A percentile compares a stretch with the other conserved stretches of the same genome.
Conservation (phyloP, 768 basidiomycete genomes). For the Ramaria sp. region DNA sequence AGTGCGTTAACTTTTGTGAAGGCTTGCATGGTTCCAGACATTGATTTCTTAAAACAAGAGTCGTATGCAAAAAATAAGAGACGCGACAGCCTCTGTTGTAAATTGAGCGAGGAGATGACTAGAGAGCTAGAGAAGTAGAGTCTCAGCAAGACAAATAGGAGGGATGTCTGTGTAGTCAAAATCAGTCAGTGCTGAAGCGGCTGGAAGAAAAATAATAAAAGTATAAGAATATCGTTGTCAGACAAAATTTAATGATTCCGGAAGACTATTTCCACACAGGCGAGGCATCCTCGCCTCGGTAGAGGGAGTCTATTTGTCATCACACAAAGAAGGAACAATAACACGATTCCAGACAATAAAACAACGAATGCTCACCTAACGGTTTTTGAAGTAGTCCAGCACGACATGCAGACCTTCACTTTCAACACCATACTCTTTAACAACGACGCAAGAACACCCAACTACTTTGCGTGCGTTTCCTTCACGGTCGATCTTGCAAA, state of each 20-base stretch:
- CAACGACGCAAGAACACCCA: conserved; percentile 88
- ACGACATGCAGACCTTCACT: conserved; percentile 91
- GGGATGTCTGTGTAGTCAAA: too few relatives aligned
- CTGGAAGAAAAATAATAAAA: too few relatives aligned
- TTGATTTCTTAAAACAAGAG: too few relatives aligned
- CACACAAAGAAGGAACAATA: conserved; percentile 20
- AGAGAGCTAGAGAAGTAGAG: too few relatives aligned
- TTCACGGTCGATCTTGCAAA: conserved; percentile 99
- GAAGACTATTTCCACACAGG: conserved; percentile 69
- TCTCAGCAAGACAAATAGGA: too few relatives aligned
- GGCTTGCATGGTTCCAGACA: too few relatives aligned
- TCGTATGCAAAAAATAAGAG: too few relatives aligned
- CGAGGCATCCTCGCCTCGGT: conserved; percentile 47
- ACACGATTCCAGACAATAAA: background rate
- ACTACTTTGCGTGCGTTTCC: conserved; percentile 97
- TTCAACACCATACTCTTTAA: conserved; percentile 95
- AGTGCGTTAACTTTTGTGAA: too few relatives aligned
- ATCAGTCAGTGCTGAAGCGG: too few relatives aligned
- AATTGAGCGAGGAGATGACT: too few relatives aligned
- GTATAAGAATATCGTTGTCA: conserved; percentile 29
- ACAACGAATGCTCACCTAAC: conserved; percentile 38
- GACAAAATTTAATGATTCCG: conserved; percentile 81
- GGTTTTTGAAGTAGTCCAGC: conserved; percentile 94
- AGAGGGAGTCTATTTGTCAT: conserved; percentile 95
- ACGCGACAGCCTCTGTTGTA: too few relatives aligned